These are phyloP conservation scores for Lineolata rhizophorae DNA, from an alignment of 495 filamentous ascomycete genomes.

Conservation along the genomic window DNA sequence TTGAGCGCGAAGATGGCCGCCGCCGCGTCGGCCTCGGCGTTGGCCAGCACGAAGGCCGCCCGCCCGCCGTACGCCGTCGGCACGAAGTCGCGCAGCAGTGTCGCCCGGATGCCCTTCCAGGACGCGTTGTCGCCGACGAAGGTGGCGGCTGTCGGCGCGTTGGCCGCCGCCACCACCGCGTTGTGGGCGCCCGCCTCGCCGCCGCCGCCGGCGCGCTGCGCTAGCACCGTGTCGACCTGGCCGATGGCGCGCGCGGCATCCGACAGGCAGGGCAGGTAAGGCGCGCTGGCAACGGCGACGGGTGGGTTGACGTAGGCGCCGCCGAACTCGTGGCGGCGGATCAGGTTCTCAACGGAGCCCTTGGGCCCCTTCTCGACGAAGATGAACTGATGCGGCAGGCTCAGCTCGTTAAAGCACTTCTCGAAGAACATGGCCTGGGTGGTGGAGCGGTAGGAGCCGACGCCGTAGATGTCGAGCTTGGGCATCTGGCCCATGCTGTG, in stretches of 20 bases:
- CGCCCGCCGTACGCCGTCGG: constrained; percentile 57
- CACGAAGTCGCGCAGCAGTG: constrained; percentile 57
- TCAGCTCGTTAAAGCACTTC: constrained; percentile 73
- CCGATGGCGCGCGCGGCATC: constrained; percentile 56
- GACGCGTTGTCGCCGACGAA: constrained; percentile 58
- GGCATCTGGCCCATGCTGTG: constrained; percentile 61
- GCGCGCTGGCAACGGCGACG: constrained; percentile 25
- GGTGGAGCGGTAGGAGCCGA: constrained; percentile 46
- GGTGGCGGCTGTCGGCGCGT: no score
- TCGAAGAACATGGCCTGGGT: constrained; percentile 68
- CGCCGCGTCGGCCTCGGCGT: constrained; percentile 44
- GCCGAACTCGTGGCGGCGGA: constrained; percentile 49
- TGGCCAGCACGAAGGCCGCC: constrained; percentile 50
- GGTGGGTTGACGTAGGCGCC: constrained; percentile 61
- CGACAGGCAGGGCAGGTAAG: constrained; percentile 40
- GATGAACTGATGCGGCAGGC: constrained; percentile 57
- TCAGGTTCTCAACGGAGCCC: constrained; percentile 40
- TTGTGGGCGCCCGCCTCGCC: constrained; percentile 4
- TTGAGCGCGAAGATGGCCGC: constrained; percentile 55
- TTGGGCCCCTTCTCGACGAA: constrained; percentile 49
- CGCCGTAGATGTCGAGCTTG: constrained; percentile 57
- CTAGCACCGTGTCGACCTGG: constrained; percentile 54
- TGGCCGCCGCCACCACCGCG: constrained; percentile 16
- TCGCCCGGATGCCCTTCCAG: constrained; percentile 67
- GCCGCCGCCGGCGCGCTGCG: neutral